Percentiles rank a stretch among this genome's conserved stretches.
Evolutionary conservation across 345 rosid species (phyloP).

Genomic region (Eucalyptus shirleyi): DNA sequence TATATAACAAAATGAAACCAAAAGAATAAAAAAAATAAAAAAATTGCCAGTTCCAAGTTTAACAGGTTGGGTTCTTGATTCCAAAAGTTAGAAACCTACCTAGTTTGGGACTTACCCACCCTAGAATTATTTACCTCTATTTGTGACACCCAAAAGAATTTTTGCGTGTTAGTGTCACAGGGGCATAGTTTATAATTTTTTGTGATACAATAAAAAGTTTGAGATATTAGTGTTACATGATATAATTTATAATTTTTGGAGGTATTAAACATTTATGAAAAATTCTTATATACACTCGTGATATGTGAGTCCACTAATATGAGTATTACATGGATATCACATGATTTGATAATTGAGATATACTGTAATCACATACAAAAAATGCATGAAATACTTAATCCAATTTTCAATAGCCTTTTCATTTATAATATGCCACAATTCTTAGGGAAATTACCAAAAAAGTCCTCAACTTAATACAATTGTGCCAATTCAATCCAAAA

Average conservation of each 20-base stretch:
- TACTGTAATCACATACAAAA: neutral
- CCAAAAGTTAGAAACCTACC: neutral
- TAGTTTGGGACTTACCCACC: neutral
- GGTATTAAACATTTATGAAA: neutral
- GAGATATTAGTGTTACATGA: neutral
- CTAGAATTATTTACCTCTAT: neutral
- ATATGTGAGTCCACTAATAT: neutral
- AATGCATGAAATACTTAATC: neutral
- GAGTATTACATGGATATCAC: neutral
- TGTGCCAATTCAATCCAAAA: too few species aligned
- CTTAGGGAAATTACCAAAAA: too few species aligned
- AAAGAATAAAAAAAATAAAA: rapidly evolving
- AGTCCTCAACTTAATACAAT: too few species aligned
- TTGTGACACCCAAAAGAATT: neutral
- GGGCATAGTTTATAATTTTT: neutral
- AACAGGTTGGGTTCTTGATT: neutral
- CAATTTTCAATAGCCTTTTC: neutral
- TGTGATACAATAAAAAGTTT: neutral
- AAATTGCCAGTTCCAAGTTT: neutral
- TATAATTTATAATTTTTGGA: neutral
- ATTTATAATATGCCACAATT: too few species aligned
- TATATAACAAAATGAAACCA: neutral
- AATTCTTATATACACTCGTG: neutral
- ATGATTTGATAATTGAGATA: neutral
- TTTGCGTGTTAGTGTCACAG: neutral